A percentile compares a stretch with the other conserved stretches of the same genome.
Evolutionary conservation across 2,329 filamentous ascomycete genomes (phyloP).

Genomic region (Fulvia fulva): DNA sequence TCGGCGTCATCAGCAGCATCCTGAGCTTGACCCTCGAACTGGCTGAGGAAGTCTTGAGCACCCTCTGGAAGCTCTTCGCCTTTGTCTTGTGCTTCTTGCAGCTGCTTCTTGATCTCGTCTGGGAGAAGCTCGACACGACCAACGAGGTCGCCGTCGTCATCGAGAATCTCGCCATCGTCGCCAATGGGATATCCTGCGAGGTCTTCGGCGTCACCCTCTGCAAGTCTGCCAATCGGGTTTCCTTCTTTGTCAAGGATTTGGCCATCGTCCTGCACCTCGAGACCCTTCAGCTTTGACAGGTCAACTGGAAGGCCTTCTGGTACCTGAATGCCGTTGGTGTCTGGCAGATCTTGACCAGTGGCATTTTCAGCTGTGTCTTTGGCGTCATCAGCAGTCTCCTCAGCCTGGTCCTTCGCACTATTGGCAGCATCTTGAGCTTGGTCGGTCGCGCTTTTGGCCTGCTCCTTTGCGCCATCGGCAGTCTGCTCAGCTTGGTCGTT

Average conservation of each 20-base stretch:
- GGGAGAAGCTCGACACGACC: conserved; percentile 51
- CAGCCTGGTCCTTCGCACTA: conserved; percentile 23
- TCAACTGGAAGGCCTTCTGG: conserved; percentile 40
- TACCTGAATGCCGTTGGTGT: conserved; percentile 26
- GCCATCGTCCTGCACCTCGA: conserved; percentile 53
- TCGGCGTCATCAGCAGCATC: conserved; percentile 30
- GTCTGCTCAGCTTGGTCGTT: conserved; percentile 31
- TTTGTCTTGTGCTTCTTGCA: conserved; percentile 36
- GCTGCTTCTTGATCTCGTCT: conserved; percentile 42
- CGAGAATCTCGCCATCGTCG: conserved; percentile 53
- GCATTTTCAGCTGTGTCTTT: conserved; percentile 29
- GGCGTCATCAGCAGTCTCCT: conserved; percentile 29
- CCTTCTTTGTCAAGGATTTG: conserved; percentile 50
- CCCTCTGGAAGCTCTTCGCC: conserved; percentile 36
- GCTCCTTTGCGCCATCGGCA: conserved; percentile 31
- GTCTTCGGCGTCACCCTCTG: conserved; percentile 51
- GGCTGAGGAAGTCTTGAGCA: conserved; percentile 33
- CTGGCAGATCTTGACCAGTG: conserved; percentile 32
- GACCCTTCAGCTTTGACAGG: conserved; percentile 46
- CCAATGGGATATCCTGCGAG: conserved; percentile 51
- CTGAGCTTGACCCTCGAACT: conserved; percentile 19
- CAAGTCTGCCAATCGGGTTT: conserved; percentile 47
- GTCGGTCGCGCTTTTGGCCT: conserved; percentile 30
- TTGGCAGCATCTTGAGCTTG: conserved; percentile 31
- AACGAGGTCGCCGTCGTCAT: conserved; percentile 53